phyloP scores from a whole-genome alignment of 305 asterid species.

The Andrographis paniculata region DNA sequence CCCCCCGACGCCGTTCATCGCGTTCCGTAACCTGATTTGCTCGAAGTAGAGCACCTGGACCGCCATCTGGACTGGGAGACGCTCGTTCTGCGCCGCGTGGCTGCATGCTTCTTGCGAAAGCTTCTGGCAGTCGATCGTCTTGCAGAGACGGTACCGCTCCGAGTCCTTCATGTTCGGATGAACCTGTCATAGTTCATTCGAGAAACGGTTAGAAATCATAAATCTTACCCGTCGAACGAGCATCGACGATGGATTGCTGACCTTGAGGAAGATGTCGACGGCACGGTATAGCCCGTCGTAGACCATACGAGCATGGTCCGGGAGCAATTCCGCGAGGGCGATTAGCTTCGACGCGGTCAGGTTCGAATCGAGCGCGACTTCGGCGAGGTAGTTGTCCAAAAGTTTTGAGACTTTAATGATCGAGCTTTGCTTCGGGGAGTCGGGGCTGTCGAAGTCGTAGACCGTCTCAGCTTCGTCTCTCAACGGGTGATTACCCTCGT shows the following conservation, averaged over 20 bases:
- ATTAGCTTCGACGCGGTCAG: constrained; percentile 58
- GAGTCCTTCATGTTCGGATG: constrained; percentile 87
- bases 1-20: constrained; percentile 68
- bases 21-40: constrained; percentile 77
- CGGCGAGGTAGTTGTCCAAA: constrained; percentile 75
- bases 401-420: constrained; percentile 75
- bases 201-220: constrained; percentile 8
- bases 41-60: constrained; percentile 90
- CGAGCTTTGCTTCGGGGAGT: constrained; percentile 88
- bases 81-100: constrained; percentile 95
- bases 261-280: constrained; percentile 91
- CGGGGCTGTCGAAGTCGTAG: constrained; percentile 81
- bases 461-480: constrained; percentile 70
- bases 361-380: constrained; percentile 73
- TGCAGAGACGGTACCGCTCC: constrained; percentile 78
- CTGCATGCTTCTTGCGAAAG: constrained; percentile 93
- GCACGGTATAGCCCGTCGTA: constrained; percentile 83
- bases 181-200: constrained; percentile 41
- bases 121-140: constrained; percentile 76
- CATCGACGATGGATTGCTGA: too few relatives aligned
- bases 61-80: constrained; percentile 88
- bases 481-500: constrained; percentile 39
- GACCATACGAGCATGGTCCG: constrained; percentile 81
- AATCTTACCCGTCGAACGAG: too few relatives aligned
- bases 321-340: constrained; percentile 67